These are phyloP conservation scores for Ulota crispa DNA, from an alignment of 225 moss, liverwort and hornwort species.

Conservation along the genomic window DNA sequence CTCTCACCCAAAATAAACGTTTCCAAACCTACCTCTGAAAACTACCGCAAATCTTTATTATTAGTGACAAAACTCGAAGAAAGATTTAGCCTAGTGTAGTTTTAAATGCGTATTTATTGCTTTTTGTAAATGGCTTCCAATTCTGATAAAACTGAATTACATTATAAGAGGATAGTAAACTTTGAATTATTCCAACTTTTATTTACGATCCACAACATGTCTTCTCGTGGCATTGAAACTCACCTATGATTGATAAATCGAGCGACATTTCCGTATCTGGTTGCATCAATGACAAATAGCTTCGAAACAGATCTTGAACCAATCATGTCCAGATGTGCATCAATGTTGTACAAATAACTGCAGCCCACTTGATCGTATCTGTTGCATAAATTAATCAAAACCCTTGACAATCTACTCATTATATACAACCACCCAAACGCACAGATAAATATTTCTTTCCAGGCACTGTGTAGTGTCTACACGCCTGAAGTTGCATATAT, in stretches of 20 bases:
- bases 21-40: neutral
- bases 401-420: slow-evolving; percentile 12
- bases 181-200: neutral
- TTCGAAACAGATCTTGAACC: slow-evolving; percentile 55
- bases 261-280: slow-evolving; percentile 91
- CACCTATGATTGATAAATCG: slow-evolving; percentile 99
- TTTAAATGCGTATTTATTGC: neutral
- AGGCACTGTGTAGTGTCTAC: neutral
- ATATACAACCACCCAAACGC: neutral
- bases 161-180: neutral
- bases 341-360: slow-evolving; percentile 97
- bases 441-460: slow-evolving; percentile 1
- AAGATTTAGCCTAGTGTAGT: neutral
- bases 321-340: slow-evolving; percentile 90
- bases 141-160: neutral
- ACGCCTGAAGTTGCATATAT: neutral
- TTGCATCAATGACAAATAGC: slow-evolving; percentile 98
- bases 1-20: neutral
- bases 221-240: slow-evolving; percentile 7
- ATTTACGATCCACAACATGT: neutral
- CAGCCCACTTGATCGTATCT: slow-evolving; percentile 98
- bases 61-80: neutral
- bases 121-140: neutral
- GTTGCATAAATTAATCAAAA: slow-evolving; percentile 38
- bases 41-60: neutral